Evolutionary conservation across 2,329 filamentous ascomycete genomes (phyloP), one percentile per base, ranked within the genome.

Genomic region (Aureobasidium sp.): DNA sequence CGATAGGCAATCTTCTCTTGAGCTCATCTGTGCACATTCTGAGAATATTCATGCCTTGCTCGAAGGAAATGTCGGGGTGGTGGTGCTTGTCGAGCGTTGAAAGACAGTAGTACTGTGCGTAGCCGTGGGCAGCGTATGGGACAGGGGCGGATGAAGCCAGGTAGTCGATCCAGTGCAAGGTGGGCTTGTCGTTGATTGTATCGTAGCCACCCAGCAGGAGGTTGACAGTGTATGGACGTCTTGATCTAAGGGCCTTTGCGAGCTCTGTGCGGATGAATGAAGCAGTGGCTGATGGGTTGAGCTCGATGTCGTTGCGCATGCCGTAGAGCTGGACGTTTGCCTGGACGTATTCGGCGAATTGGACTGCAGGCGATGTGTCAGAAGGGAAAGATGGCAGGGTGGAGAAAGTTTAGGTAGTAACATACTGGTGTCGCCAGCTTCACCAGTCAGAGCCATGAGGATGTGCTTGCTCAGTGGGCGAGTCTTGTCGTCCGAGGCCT

Each of bases 341-440:
- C 84, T 97, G 92, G 76, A 99, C 95, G 80, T 93, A 99, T 80
- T 99, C 94, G 75, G 95, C 90, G 76, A 99, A 99, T 87, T 99
- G 93, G 66, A 97, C 92, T 96, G 74, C 27, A 48, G 39, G 46
- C 48, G 39, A 48, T 6, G 43, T 10, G 36, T 61, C 13, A 61
- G 24, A 39, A 39, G 47, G 37, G 59, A 17, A 8, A 20, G 10
- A 29, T 24, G 47, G 9, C 47, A 37, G 17, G 55, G 20, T 51
- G 41, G 36, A 61, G 34, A 37, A 13, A 41, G 15, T 1, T 2
- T 10, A 8, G 13, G 46, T 12, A 61, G 60, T 15, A 17, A 73
- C 79, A 64, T 81, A 94, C 92, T 85, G 71, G 93, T 97, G 75
- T 99, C 94, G 71, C 94, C 94, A 65, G 95, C 89, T 80, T 99